Conservation (phyloP, 2,329 filamentous ascomycete genomes). For the Macroventuria anomochaeta region DNA sequence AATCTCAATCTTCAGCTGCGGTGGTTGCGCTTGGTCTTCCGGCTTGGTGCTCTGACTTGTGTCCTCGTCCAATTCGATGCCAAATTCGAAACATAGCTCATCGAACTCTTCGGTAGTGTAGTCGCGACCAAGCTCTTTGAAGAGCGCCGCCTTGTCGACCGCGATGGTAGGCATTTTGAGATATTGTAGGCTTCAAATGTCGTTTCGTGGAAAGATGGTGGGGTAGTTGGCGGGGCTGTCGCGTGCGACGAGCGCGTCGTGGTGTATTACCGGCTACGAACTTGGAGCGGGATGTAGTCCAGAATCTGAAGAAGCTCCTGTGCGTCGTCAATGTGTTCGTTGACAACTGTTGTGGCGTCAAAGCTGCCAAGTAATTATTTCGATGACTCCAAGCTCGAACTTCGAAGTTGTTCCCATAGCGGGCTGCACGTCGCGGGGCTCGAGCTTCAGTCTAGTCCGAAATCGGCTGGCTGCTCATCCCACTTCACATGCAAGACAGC, state of each 20-base stretch:
- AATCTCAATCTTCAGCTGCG: slow-evolving; percentile 97
- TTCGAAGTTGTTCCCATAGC: slow-evolving; percentile 12
- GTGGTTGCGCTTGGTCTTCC: slow-evolving; percentile 70
- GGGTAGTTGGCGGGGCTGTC: slow-evolving; percentile 40
- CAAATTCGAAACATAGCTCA: slow-evolving; percentile 97
- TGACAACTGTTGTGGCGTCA: slow-evolving; percentile 11
- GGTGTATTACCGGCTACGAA: slow-evolving; percentile 12
- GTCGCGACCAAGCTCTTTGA: slow-evolving; percentile 88
- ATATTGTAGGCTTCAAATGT: slow-evolving; percentile 13
- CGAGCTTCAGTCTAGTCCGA: slow-evolving; percentile 7
- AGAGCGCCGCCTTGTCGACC: slow-evolving; percentile 95
- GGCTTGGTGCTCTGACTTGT: slow-evolving; percentile 41
- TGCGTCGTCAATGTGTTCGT: slow-evolving; percentile 1
- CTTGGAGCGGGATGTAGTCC: not conserved
- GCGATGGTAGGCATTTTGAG: slow-evolving; percentile 90
- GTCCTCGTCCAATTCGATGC: slow-evolving; percentile 97
- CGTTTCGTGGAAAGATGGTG: slow-evolving; percentile 30
- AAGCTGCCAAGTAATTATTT: slow-evolving; percentile 14
- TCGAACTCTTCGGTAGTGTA: slow-evolving; percentile 95
- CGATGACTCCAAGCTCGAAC: slow-evolving; percentile 18
- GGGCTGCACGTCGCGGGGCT: slow-evolving; percentile 6
- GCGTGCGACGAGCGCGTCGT: slow-evolving; percentile 28
- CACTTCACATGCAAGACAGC: slow-evolving; percentile 7
- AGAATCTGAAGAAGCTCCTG: not conserved
- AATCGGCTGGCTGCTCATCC: not conserved